Conservation (phyloP, 208 protist species). For the Porcisia hertigi region DNA sequence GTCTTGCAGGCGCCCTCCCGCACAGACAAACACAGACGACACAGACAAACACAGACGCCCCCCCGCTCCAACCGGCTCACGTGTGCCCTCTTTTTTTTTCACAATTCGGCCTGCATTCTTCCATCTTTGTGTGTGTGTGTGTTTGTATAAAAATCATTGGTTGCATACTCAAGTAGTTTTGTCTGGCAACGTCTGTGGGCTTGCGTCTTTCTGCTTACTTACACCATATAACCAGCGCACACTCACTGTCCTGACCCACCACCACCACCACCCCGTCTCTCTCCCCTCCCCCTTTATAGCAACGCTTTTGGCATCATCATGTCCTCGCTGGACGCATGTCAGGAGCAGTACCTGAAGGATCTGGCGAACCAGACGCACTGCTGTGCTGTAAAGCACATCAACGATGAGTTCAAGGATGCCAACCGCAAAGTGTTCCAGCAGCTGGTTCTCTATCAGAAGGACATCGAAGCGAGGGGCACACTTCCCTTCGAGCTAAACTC, state of each 20-base stretch:
- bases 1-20: too few relatives aligned
- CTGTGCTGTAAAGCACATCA: conserved; percentile 34
- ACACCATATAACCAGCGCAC: neutral
- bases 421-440: conserved; percentile 46
- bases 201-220: neutral
- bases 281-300: neutral
- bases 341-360: conserved; percentile 51
- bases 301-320: conserved; percentile 1
- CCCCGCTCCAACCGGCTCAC: too few relatives aligned
- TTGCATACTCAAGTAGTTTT: too few relatives aligned
- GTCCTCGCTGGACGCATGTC: conserved; percentile 37
- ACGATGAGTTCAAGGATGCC: conserved; percentile 29
- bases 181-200: neutral
- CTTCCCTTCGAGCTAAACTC: conserved; percentile 28
- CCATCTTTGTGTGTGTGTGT: too few relatives aligned
- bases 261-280: neutral
- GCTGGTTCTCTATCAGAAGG: conserved; percentile 40
- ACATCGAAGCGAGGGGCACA: conserved; percentile 34
- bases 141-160: too few relatives aligned
- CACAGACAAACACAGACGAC: too few relatives aligned
- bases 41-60: too few relatives aligned
- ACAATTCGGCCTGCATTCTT: too few relatives aligned
- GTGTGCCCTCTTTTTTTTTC: too few relatives aligned
- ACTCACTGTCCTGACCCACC: neutral
- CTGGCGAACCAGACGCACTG: conserved; percentile 41